Base-by-base conservation (phyloP, 495 filamentous ascomycete species). In the Aspergillus indologenus region DNA sequence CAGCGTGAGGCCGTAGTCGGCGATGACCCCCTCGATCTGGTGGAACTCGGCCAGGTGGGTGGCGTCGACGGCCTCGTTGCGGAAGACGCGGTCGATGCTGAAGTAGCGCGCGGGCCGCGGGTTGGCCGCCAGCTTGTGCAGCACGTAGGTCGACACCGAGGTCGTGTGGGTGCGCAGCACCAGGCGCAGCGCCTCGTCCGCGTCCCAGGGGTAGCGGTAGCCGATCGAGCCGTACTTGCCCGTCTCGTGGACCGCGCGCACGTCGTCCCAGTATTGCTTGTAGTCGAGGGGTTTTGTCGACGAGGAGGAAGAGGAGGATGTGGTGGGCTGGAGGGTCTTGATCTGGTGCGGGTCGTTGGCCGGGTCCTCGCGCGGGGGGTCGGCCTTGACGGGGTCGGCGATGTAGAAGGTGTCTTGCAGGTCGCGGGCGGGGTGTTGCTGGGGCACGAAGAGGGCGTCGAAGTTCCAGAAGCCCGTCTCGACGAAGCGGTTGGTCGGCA, bases 401-500 rank as follows among this genome's bases (percentile, higher is more conserved):
- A 97, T 92, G 78, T 96, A 98, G 82, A 98, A 96, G 58, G 94
- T 98, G 69, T 98, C 92, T 82, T 97, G 94, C 40, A 96, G 78
- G 67, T 97, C 94, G 65, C 94, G 90, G 59, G 94, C 92, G 31
- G 93, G 94, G 71, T 97, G 94, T 81, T 97, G 93, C 75, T 98
- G 94, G 23, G 92, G 92, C 21, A 98, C 91, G 77, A 91, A 97
- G 57, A 98, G 92, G 45, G 92, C 86, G 64, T 98, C 94, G 72
- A 98, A 98, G 75, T 97, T 97, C 89, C 93, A 98, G 86, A 97
- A 96, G 43, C 92, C 92, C 20, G 91, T 92, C 78, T 98, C 94
- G 58, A 97, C 92, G 70, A 86, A 94, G 65, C 87, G 87, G 64
- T 75, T 75, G 61, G 73, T 79, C 19, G 75, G 71, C 74, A 72